A percentile compares a stretch with the other conserved stretches of the same genome.
Conservation (phyloP, 495 filamentous ascomycete genomes). For the Bacidia rubella region DNA sequence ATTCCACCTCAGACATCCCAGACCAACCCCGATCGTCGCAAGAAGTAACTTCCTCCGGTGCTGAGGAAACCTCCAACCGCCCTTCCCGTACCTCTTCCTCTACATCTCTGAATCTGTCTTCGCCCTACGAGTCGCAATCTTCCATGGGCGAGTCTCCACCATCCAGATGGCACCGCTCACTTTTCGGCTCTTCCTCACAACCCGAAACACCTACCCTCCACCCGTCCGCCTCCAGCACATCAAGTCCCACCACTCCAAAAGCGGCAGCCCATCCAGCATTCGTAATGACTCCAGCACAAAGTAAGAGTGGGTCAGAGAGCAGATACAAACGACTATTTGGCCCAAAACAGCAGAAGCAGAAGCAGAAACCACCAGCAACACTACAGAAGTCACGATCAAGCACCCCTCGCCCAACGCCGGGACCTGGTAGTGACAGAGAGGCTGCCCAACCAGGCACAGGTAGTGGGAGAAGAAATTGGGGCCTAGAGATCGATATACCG, state of each 20-base stretch:
- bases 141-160: slow-evolving; percentile 1
- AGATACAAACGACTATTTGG: slow-evolving; percentile 16
- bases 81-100: slow-evolving; percentile 17
- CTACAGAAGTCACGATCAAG: not conserved
- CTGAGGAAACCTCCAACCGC: slow-evolving; percentile 14
- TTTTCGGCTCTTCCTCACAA: slow-evolving; percentile 14
- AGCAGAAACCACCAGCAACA: not conserved
- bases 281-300: slow-evolving; percentile 15
- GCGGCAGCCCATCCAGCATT: not conserved
- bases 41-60: slow-evolving; percentile 16
- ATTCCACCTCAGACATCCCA: not conserved
- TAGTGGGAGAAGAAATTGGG: slow-evolving; percentile 7
- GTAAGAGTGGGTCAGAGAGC: slow-evolving; percentile 2
- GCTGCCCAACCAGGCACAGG: not conserved
- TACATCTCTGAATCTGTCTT: slow-evolving; percentile 14
- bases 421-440: not conserved
- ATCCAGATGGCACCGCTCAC: slow-evolving; percentile 7
- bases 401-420: too few relatives aligned
- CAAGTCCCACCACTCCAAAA: slow-evolving; percentile 8
- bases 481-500: slow-evolving; percentile 12
- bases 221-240: slow-evolving; percentile 2
- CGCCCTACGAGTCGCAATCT: slow-evolving; percentile 10
- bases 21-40: not conserved
- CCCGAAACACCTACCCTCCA: slow-evolving; percentile 10
- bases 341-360: not conserved